phyloP scores from a whole-genome alignment of 306 rosid species.

The Acmispon strigosus region DNA sequence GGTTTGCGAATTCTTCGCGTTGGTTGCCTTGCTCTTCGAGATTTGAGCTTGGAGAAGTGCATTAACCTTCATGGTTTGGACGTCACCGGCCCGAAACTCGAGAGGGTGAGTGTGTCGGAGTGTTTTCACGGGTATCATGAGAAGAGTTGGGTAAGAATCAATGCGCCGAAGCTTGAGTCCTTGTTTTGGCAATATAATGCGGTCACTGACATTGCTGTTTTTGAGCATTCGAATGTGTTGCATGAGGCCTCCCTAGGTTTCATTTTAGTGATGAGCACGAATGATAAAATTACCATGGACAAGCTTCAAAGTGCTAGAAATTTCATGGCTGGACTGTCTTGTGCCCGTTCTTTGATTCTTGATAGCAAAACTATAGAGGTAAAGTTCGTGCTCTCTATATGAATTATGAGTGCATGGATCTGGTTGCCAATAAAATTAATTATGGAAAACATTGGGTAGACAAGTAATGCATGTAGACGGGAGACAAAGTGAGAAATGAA shows the following conservation, averaged over 20 bases:
- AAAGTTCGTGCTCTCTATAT: neutral
- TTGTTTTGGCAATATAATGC: slow-evolving; percentile 55
- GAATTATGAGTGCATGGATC: neutral
- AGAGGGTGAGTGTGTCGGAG: slow-evolving; percentile 25
- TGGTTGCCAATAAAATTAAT: neutral
- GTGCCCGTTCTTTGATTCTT: slow-evolving; percentile 38
- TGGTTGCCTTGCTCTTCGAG: slow-evolving; percentile 40
- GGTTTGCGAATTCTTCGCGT: slow-evolving; percentile 48
- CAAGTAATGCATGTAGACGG: no score
- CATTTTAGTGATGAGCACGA: slow-evolving; percentile 3
- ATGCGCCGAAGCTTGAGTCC: slow-evolving; percentile 36
- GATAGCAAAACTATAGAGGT: slow-evolving; percentile 62
- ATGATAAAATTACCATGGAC: slow-evolving; percentile 20
- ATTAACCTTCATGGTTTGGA: slow-evolving; percentile 48
- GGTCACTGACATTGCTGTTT: slow-evolving; percentile 23
- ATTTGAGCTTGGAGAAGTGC: slow-evolving; percentile 48
- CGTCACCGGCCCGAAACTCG: slow-evolving; percentile 35
- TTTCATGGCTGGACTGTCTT: slow-evolving; percentile 51
- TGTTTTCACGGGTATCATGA: slow-evolving; percentile 46
- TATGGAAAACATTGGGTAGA: no score
- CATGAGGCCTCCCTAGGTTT: slow-evolving; percentile 49
- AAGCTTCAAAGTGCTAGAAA: slow-evolving; percentile 50
- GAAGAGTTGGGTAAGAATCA: slow-evolving; percentile 47
- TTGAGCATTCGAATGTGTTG: slow-evolving; percentile 34
- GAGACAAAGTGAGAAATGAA: no score